phyloP scores from a whole-genome alignment of 176 grass and related monocot species.

The Triticum turgidum region DNA sequence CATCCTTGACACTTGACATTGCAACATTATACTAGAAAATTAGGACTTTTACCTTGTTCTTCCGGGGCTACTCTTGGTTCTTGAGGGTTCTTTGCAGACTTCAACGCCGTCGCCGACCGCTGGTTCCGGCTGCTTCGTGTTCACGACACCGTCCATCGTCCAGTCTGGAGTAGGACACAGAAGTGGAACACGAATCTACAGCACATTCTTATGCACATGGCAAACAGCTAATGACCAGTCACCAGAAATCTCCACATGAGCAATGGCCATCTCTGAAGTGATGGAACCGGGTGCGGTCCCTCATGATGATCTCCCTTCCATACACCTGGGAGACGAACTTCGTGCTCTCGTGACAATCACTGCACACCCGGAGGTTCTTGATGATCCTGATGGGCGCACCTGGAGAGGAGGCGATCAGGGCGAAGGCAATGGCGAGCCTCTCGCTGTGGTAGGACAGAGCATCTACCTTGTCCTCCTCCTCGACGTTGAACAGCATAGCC shows the following conservation, averaged over 20 bases:
- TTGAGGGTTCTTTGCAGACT: too few species aligned
- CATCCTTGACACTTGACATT: too few species aligned
- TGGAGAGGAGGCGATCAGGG: constrained; percentile 21
- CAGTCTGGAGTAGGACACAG: not conserved
- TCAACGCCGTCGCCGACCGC: too few species aligned
- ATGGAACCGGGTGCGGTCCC: constrained; percentile 50
- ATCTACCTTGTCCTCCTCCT: constrained; percentile 48
- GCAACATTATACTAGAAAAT: too few species aligned
- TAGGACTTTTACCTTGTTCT: too few species aligned
- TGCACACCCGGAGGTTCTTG: constrained; percentile 43
- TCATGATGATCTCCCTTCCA: constrained; percentile 39
- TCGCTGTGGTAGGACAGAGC: constrained; percentile 41
- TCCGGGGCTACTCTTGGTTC: too few species aligned
- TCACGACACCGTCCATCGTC: too few species aligned
- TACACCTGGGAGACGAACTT: constrained; percentile 35
- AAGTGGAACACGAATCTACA: not conserved
- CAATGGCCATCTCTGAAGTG: constrained; percentile 41
- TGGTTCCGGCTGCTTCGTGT: too few species aligned
- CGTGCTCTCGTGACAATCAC: constrained; percentile 35
- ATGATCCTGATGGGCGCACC: constrained; percentile 30
- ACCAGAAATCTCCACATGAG: constrained; percentile 57
- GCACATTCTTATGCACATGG: not conserved
- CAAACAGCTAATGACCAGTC: not conserved
- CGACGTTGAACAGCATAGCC: constrained; percentile 41
- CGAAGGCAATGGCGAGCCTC: constrained; percentile 51